A percentile compares a stretch with the other conserved stretches of the same genome.
Evolutionary conservation across 2,329 filamentous ascomycete species (phyloP).

Genomic region (Aspergillus hiratsukae): DNA sequence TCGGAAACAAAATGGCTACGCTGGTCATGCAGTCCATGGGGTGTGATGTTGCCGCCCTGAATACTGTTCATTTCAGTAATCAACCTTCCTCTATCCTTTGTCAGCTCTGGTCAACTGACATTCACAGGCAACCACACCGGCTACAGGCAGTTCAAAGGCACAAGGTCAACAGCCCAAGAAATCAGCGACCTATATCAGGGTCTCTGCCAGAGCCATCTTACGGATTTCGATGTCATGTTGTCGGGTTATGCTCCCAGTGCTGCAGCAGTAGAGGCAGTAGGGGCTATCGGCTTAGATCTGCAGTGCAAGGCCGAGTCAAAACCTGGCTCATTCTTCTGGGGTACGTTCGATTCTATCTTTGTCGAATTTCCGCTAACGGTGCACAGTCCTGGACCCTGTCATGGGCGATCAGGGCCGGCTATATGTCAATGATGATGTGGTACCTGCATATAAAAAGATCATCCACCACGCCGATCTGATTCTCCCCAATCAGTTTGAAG

Average conservation of each 20-base stretch:
- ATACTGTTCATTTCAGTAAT: constrained; percentile 94
- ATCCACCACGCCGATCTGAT: constrained; percentile 83
- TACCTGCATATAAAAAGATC: constrained; percentile 81
- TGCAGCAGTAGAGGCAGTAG: constrained; percentile 76
- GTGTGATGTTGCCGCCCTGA: constrained; percentile 88
- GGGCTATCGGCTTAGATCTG: constrained; percentile 75
- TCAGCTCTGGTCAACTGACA: constrained; percentile 1
- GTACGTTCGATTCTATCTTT: constrained; percentile 33
- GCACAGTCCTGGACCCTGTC: constrained; percentile 79
- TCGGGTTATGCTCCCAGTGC: constrained; percentile 93
- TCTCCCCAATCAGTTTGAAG: constrained; percentile 94
- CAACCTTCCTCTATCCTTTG: background rate
- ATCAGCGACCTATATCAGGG: constrained; percentile 81
- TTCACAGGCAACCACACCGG: constrained; percentile 84
- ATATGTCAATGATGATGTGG: constrained; percentile 87
- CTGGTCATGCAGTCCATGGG: constrained; percentile 91
- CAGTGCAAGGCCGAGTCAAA: constrained; percentile 58
- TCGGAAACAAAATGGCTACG: constrained; percentile 95
- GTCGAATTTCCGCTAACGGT: background rate
- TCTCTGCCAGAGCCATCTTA: constrained; percentile 74
- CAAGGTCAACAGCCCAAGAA: constrained; percentile 73
- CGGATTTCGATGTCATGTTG: constrained; percentile 89
- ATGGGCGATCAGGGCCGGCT: constrained; percentile 95
- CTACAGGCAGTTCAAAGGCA: constrained; percentile 84
- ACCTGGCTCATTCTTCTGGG: constrained; percentile 85